These are phyloP conservation scores for Salvia hispanica DNA, from an alignment of 257 asterid species.

Conservation along the genomic window DNA sequence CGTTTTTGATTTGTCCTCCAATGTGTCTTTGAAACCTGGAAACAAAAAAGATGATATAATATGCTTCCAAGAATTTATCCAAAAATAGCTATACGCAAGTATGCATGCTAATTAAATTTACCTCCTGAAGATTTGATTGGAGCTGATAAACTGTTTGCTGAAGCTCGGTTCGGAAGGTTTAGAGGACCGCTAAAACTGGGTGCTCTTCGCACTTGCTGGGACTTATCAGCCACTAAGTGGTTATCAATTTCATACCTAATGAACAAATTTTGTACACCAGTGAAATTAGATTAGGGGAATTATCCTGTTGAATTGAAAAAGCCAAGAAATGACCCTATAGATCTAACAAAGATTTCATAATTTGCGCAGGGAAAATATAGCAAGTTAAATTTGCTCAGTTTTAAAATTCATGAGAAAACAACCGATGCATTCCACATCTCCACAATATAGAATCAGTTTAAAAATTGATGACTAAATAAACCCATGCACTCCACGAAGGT, in stretches of 20 bases:
- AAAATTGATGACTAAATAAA: background rate
- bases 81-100: slow-evolving; percentile 3
- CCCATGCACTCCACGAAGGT: background rate
- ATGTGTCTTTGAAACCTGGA: slow-evolving; percentile 71
- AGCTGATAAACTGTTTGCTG: slow-evolving; percentile 97
- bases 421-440: background rate
- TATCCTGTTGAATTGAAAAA: slow-evolving; percentile 28
- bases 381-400: slow-evolving; percentile 12
- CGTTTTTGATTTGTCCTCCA: slow-evolving; percentile 82
- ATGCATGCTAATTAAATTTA: slow-evolving; percentile 29
- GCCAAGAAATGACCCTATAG: slow-evolving; percentile 16
- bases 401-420: background rate
- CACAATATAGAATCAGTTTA: too few relatives aligned
- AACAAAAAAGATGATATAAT: slow-evolving; percentile 19
- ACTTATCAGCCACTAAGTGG: slow-evolving; percentile 60
- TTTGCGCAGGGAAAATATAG: slow-evolving; percentile 16
- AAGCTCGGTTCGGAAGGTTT: slow-evolving; percentile 94
- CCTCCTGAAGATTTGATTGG: slow-evolving; percentile 98
- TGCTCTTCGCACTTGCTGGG: slow-evolving; percentile 65
- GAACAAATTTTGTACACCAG: slow-evolving; percentile 29
- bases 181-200: slow-evolving; percentile 98
- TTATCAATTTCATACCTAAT: slow-evolving; percentile 70
- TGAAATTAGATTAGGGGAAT: slow-evolving; percentile 21
- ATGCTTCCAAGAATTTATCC: slow-evolving; percentile 21
- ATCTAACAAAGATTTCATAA: slow-evolving; percentile 12